Evolutionary conservation across 495 filamentous ascomycete species (phyloP).

Genomic region (Bathelium albidoporum): DNA sequence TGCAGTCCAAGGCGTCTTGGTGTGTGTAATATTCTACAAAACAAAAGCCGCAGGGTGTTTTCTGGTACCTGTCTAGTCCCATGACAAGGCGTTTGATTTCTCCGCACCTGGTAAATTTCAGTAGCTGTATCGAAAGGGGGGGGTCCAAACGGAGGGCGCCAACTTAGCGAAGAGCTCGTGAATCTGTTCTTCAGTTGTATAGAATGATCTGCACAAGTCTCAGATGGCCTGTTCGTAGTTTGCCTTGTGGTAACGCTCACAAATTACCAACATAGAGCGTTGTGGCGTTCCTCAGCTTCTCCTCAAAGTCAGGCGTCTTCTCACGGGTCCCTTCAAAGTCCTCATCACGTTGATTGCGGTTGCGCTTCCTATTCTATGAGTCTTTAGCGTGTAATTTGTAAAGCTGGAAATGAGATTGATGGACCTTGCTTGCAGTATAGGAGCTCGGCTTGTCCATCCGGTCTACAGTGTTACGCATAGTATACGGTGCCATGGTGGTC

Average conservation of each 20-base stretch:
- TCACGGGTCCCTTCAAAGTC: slow-evolving; percentile 44
- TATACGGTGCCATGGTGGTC: slow-evolving; percentile 21
- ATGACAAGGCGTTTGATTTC: slow-evolving; percentile 98
- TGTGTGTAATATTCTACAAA: slow-evolving; percentile 99
- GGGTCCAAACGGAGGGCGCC: slow-evolving; percentile 12
- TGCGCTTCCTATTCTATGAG: slow-evolving; percentile 58
- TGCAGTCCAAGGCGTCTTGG: slow-evolving; percentile 87
- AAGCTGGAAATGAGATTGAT: slow-evolving; percentile 4
- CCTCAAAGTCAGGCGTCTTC: slow-evolving; percentile 39
- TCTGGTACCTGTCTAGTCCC: slow-evolving; percentile 92
- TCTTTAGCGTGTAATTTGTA: background rate
- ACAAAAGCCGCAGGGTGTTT: slow-evolving; percentile 97
- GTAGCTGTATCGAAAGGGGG: background rate
- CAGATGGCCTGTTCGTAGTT: background rate
- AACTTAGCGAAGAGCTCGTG: slow-evolving; percentile 92
- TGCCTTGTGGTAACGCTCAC: slow-evolving; percentile 40
- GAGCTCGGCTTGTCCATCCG: slow-evolving; percentile 81
- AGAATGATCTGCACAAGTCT: slow-evolving; percentile 67
- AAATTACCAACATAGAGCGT: slow-evolving; percentile 97
- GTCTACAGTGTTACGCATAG: slow-evolving; percentile 59
- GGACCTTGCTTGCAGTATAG: slow-evolving; percentile 71
- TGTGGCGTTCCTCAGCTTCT: slow-evolving; percentile 74
- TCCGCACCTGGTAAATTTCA: slow-evolving; percentile 51
- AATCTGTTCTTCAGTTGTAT: slow-evolving; percentile 98
- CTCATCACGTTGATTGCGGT: slow-evolving; percentile 42